Conservation (phyloP, 176 grass and related monocot genomes). For the Hsuehochloa calcarea region DNA sequence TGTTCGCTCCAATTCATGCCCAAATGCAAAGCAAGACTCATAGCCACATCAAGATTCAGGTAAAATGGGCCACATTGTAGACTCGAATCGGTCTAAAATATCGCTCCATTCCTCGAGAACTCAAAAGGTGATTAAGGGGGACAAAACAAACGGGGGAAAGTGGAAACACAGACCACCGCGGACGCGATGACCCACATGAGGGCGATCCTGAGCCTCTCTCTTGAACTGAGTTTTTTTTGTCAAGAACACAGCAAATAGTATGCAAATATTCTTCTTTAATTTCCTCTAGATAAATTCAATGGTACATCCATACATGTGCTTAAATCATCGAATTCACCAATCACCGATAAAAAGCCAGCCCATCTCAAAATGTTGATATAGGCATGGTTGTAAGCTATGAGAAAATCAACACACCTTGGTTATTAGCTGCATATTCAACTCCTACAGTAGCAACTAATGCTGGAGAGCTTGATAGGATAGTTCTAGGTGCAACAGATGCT, state of each 20-base stretch:
- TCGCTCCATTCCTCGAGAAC: too few species aligned
- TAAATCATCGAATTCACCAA: too few species aligned
- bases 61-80: too few species aligned
- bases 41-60: too few species aligned
- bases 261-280: background rate
- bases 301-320: background rate
- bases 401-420: constrained; percentile 61
- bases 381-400: background rate
- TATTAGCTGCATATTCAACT: constrained; percentile 47
- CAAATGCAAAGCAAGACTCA: too few species aligned
- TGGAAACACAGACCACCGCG: too few species aligned
- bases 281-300: constrained; percentile 3
- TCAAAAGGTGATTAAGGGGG: too few species aligned
- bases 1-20: too few species aligned
- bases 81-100: too few species aligned
- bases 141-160: too few species aligned
- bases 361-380: background rate
- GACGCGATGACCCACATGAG: too few species aligned
- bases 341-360: background rate
- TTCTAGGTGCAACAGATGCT: constrained; percentile 38
- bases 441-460: constrained; percentile 37
- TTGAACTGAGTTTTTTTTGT: background rate
- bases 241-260: background rate
- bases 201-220: background rate
- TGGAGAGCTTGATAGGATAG: constrained; percentile 47